Base-by-base conservation (phyloP, 495 filamentous ascomycete genomes). In the Monascus purpureus region DNA sequence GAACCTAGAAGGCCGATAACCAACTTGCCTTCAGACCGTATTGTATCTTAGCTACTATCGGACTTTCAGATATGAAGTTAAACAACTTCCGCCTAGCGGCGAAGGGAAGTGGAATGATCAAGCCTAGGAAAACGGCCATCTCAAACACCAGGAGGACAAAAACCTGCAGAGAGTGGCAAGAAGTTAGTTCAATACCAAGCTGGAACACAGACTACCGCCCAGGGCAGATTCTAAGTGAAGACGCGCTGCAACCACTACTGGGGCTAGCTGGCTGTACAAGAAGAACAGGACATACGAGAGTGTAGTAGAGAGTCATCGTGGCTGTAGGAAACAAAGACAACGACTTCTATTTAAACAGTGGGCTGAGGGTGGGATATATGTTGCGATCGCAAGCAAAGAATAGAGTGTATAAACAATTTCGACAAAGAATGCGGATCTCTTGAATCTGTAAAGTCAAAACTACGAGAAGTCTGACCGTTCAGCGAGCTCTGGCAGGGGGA, bases 231-330 rank as follows among this genome's bases (percentile, higher is more conserved):
- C 7, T 19, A 17, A 39, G 6, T 6, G 22, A 38, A 50, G 46
- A 9, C 20, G 20, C 9, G 44, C 46, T 50, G 25, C 49, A 40
- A 31, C 37, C 22, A 33, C 19, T 6, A 14, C 16, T 28, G n/a
- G 34, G 31, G 20, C 24, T 28, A 14, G 16, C 9, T n/a, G 33
- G 17, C 17, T 15, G 14, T 27, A 22, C 25, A 32, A 6, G 11
- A 29, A 18, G 24, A n/a, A 25, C 28, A 20, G 32, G 28, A 73
- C 84, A 52, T 82, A 95, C 90, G 35, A 97, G 73, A 46, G 73
- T 86, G 71, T 93, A 97, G 69, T 97, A 97, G 55, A 97, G 86
- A 60, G 92, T 97, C 90, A 97, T 97, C 38, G 57, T 78, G 72
- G 43, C 50, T 43, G 42, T 13, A 3, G 27, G 13, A 5, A 13